Conservation (phyloP, 345 rosid genomes). For the Microcos paniculata region DNA sequence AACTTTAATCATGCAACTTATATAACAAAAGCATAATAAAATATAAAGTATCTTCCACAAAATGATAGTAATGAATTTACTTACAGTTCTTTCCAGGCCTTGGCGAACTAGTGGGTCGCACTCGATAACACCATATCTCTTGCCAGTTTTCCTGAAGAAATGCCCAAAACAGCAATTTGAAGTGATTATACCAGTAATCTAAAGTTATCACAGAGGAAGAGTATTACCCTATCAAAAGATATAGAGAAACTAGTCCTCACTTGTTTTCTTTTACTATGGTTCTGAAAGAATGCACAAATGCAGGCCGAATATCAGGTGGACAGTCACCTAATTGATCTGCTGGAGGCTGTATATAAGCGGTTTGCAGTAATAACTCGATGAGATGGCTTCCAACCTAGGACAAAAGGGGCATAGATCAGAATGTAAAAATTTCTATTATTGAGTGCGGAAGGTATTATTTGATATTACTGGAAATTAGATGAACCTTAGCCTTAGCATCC, state of each 20-base stretch:
- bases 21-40: not conserved
- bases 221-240: slow-evolving; percentile 14
- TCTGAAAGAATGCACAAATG: slow-evolving; percentile 73
- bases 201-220: not conserved
- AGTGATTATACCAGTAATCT: not conserved
- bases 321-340: slow-evolving; percentile 53
- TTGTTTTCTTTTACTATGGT: slow-evolving; percentile 43
- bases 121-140: slow-evolving; percentile 78
- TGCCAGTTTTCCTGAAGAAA: slow-evolving; percentile 53
- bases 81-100: slow-evolving; percentile 88
- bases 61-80: slow-evolving; percentile 31
- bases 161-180: slow-evolving; percentile 10
- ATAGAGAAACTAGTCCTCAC: slow-evolving; percentile 43
- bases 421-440: not conserved
- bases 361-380: slow-evolving; percentile 73
- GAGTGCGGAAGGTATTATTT: slow-evolving; percentile 6
- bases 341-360: slow-evolving; percentile 87
- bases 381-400: slow-evolving; percentile 92
- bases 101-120: slow-evolving; percentile 81
- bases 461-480: slow-evolving; percentile 25
- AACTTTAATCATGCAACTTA: not conserved
- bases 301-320: slow-evolving; percentile 90
- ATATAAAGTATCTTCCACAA: not conserved
- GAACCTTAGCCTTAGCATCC: slow-evolving; percentile 85
- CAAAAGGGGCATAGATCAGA: slow-evolving; percentile 17